These are phyloP conservation scores for Ophiostoma australiae DNA, from an alignment of 2,329 filamentous ascomycete genomes.

Conservation along the genomic window DNA sequence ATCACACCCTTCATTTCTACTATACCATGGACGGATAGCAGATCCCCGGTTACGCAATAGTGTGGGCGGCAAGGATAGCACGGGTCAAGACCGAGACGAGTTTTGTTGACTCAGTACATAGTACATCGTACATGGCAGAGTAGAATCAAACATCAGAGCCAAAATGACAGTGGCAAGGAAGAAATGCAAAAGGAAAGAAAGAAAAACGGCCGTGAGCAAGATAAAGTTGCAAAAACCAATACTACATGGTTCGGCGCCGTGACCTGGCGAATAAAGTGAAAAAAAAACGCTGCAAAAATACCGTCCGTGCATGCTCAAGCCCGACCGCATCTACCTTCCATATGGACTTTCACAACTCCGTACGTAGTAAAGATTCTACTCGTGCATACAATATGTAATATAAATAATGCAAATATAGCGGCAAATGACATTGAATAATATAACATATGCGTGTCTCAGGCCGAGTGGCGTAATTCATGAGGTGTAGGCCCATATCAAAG, in stretches of 20 bases:
- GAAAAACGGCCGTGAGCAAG: neutral
- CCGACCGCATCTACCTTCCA: neutral
- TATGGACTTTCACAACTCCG: neutral
- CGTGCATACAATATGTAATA: neutral
- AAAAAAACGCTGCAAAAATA: neutral
- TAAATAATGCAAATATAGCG: neutral
- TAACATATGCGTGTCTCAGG: slow-evolving; percentile 14
- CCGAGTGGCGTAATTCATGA: neutral
- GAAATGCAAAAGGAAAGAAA: neutral
- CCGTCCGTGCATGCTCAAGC: neutral
- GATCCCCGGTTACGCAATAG: slow-evolving; percentile 12
- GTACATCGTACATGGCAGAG: too few species aligned
- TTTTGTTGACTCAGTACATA: too few species aligned
- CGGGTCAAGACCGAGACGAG: neutral
- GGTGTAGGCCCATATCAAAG: neutral
- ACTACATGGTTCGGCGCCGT: neutral
- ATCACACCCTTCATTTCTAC: slow-evolving; percentile 10
- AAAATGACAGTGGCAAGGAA: neutral
- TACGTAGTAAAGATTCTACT: neutral
- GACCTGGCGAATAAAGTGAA: neutral
- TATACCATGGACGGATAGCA: slow-evolving; percentile 12
- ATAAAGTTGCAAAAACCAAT: neutral
- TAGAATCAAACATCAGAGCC: neutral
- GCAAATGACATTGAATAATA: neutral
- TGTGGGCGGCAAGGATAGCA: slow-evolving; percentile 11